Conservation (phyloP, 1,284 basidiomycete genomes). For the Ceratobasidium sp. region DNA sequence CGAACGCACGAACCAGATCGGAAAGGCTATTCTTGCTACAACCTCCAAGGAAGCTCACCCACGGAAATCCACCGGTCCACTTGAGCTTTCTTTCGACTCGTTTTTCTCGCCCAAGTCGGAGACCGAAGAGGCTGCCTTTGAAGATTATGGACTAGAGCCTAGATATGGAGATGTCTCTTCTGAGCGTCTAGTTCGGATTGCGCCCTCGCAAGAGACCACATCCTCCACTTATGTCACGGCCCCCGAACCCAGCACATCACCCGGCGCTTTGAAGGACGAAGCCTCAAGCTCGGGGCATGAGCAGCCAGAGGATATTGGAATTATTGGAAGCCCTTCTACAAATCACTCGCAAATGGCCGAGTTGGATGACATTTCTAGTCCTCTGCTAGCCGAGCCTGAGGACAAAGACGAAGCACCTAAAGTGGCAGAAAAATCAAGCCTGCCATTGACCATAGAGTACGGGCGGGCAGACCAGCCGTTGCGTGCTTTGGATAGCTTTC, state of each 20-base stretch:
- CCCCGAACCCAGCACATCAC: background rate
- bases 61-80: background rate
- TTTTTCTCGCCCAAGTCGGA: slow-evolving; percentile 13
- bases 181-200: slow-evolving; percentile 18
- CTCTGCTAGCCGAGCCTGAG: background rate
- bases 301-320: background rate
- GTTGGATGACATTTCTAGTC: slow-evolving; percentile 26
- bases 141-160: background rate
- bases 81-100: slow-evolving; percentile 29
- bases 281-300: background rate
- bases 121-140: background rate
- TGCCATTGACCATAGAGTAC: slow-evolving; percentile 21
- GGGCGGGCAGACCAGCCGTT: slow-evolving; percentile 5
- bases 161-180: slow-evolving; percentile 4
- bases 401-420: background rate
- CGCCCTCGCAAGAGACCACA: slow-evolving; percentile 16
- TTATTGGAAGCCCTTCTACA: slow-evolving; percentile 28
- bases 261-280: background rate
- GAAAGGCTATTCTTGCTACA: slow-evolving; percentile 2
- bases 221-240: slow-evolving; percentile 25
- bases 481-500: slow-evolving; percentile 5
- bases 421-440: background rate
- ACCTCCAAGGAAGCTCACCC: background rate
- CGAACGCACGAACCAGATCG: slow-evolving; percentile 23
- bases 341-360: slow-evolving; percentile 29